These are phyloP conservation scores for Quercus tomentella DNA, from an alignment of 331 rosid species.

Conservation along the genomic window DNA sequence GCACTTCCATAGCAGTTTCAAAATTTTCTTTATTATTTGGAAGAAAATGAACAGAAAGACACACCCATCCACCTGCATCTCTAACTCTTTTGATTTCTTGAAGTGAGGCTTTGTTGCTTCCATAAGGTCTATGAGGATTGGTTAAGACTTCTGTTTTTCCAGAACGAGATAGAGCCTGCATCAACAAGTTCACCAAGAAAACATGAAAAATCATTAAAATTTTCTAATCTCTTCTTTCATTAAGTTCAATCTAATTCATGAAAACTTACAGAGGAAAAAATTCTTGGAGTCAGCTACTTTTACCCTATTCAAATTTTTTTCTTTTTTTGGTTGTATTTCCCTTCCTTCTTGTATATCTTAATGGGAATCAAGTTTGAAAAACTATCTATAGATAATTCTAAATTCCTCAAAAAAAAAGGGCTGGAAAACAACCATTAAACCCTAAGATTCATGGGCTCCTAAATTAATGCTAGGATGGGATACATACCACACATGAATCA, in stretches of 20 bases:
- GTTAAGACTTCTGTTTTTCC: constrained; percentile 80
- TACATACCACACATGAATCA: constrained; percentile 82
- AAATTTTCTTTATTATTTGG: neutral
- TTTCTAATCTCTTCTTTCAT: neutral
- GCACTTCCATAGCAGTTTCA: constrained; percentile 1
- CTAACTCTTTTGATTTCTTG: constrained; percentile 92
- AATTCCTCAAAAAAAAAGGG: neutral
- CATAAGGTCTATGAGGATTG: constrained; percentile 89
- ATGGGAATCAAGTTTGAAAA: neutral
- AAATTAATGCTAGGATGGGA: constrained; percentile 2
- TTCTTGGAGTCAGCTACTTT: neutral
- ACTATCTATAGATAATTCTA: neutral
- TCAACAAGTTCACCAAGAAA: constrained; percentile 24
- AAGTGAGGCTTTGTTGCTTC: constrained; percentile 71
- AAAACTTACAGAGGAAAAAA: neutral
- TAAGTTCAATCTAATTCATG: neutral
- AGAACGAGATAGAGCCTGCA: constrained; percentile 80
- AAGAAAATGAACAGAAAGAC: constrained; percentile 51
- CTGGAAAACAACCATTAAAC: neutral
- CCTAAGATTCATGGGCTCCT: neutral
- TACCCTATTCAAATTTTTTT: neutral
- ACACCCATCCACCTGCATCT: constrained; percentile 99
- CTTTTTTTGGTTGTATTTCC: neutral
- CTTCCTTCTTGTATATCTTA: neutral
- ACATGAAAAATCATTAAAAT: constrained; percentile 2